These are phyloP conservation scores for Coniosporium tulheliwenetii DNA, from an alignment of 2,329 filamentous ascomycete genomes.

Conservation along the genomic window DNA sequence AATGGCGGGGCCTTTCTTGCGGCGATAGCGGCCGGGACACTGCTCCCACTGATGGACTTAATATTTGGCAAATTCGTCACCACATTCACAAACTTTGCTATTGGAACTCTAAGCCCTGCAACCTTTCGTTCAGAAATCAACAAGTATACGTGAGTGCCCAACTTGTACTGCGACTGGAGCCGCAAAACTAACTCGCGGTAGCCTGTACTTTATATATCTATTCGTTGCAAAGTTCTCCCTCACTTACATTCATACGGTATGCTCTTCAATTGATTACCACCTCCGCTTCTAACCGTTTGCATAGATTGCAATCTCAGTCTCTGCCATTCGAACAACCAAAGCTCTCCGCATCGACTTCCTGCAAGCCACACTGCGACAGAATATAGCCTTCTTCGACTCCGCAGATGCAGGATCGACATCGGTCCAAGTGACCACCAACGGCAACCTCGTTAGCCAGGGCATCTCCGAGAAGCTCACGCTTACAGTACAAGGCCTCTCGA, in stretches of 20 bases:
- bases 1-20: not conserved
- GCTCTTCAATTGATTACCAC: not conserved
- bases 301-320: conserved; percentile 6
- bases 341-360: conserved; percentile 10
- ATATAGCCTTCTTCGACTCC: conserved; percentile 16
- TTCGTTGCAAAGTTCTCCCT: conserved; percentile 1
- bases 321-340: conserved; percentile 11
- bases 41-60: not conserved
- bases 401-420: conserved; percentile 8
- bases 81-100: not conserved
- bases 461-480: conserved; percentile 9
- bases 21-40: not conserved
- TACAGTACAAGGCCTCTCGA: conserved; percentile 6
- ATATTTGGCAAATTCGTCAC: conserved; percentile 1
- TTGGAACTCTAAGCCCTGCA: not conserved
- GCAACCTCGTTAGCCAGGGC: conserved; percentile 8
- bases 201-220: conserved; percentile 1
- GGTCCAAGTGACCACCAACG: conserved; percentile 9
- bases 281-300: not conserved
- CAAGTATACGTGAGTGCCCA: too few species aligned
- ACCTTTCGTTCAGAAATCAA: not conserved
- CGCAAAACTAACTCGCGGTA: not conserved
- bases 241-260: not conserved
- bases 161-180: too few species aligned
- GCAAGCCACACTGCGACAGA: conserved; percentile 14